Evolutionary conservation across 495 filamentous ascomycete genomes (phyloP).

Genomic region (Choiromyces venosus): DNA sequence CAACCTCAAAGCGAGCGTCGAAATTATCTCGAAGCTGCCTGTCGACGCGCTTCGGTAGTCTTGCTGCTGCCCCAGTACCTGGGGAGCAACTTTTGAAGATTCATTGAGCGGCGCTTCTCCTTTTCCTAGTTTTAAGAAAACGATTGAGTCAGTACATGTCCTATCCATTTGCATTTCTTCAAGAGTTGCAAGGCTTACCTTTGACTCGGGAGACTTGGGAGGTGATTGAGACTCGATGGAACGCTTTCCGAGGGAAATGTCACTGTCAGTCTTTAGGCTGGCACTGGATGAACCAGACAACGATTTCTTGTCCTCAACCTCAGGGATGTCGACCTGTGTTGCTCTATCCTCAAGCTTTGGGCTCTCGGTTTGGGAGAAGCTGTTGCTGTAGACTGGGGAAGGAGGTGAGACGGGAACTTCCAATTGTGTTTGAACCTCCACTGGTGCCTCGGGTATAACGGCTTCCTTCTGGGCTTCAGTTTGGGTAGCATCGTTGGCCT

Average conservation of each 20-base stretch:
- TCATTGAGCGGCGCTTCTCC: conserved; percentile 1
- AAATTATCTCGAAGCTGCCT: background rate
- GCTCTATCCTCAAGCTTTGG: conserved; percentile 30
- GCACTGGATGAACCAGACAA: background rate
- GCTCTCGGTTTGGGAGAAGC: conserved; percentile 31
- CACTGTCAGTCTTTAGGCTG: background rate
- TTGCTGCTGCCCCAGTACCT: background rate
- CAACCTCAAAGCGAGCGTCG: background rate
- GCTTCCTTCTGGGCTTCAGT: background rate
- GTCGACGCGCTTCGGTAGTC: background rate
- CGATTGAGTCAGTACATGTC: background rate
- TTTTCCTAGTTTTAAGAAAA: background rate
- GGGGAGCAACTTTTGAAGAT: conserved; percentile 1
- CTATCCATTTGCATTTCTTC: background rate
- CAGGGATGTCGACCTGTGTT: conserved; percentile 14
- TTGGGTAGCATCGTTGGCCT: background rate
- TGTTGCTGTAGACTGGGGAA: conserved; percentile 19
- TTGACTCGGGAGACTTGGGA: conserved; percentile 1
- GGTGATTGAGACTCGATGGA: background rate
- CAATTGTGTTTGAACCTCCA: background rate
- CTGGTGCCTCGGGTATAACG: conserved; percentile 1
- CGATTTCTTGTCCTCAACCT: background rate
- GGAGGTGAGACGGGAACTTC: conserved; percentile 5
- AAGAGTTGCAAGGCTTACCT: background rate
- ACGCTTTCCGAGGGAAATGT: background rate